Evolutionary conservation across 1,139 yeast genomes (phyloP).

Genomic region (Barnettozyma hawaiiensis): DNA sequence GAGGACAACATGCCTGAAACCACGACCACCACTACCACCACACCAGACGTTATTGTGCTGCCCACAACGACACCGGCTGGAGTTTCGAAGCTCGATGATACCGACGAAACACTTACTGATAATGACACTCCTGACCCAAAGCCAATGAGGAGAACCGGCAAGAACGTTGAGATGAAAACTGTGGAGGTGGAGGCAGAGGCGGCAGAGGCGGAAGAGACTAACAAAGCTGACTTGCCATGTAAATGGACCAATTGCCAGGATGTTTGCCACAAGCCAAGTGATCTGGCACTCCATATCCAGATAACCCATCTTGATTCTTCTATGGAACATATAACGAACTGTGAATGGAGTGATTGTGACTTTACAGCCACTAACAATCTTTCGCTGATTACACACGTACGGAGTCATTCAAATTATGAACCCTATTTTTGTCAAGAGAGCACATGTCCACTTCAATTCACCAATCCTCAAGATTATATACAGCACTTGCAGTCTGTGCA

Average conservation of each 20-base stretch:
- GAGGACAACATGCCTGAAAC: conserved; percentile 1
- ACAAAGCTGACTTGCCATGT: not conserved
- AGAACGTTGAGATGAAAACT: conserved; percentile 1
- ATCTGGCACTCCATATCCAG: not conserved
- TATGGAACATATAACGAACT: conserved; percentile 21
- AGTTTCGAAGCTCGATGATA: conserved; percentile 3
- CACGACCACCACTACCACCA: too few species aligned
- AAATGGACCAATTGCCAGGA: not conserved
- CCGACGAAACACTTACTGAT: conserved; percentile 8
- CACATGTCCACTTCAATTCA: conserved; percentile 59
- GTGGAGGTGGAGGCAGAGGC: not conserved
- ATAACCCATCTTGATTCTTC: not conserved
- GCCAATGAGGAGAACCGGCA: not conserved
- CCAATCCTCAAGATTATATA: conserved; percentile 56
- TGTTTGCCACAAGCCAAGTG: not conserved
- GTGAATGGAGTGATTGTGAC: conserved; percentile 60
- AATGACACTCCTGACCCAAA: conserved; percentile 5
- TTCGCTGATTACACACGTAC: conserved; percentile 56
- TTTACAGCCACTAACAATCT: conserved; percentile 53
- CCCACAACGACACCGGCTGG: not conserved
- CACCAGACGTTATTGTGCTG: not conserved
- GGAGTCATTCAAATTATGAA: conserved; percentile 63
- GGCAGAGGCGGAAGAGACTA: not conserved
- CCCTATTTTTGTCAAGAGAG: conserved; percentile 67
- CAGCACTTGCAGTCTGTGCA: conserved; percentile 62